These are phyloP conservation scores for Zygosaccharomyces bailii DNA, from an alignment of 805 yeast species.

Conservation along the genomic window DNA sequence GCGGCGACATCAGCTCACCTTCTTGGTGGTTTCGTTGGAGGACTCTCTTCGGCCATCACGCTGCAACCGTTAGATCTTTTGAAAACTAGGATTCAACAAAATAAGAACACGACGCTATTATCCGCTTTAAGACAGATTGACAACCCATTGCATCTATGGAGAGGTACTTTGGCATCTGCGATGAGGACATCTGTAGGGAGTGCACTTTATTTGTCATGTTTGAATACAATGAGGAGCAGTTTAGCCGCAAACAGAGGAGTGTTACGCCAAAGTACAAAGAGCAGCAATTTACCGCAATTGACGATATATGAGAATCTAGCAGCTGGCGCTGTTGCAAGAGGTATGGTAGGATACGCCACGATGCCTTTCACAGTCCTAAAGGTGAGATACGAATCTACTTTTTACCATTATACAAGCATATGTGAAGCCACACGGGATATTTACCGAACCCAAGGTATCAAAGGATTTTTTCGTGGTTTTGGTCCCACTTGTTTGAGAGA, in stretches of 20 bases:
- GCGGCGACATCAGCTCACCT: constrained; percentile 46
- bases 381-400: constrained; percentile 80
- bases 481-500: constrained; percentile 85
- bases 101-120: constrained; percentile 31
- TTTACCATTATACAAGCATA: constrained; percentile 67
- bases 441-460: constrained; percentile 47
- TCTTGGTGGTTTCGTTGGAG: constrained; percentile 80
- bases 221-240: constrained; percentile 57
- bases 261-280: constrained; percentile 13
- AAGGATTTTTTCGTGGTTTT: constrained; percentile 82
- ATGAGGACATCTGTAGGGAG: constrained; percentile 87
- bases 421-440: constrained; percentile 58
- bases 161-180: constrained; percentile 91
- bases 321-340: constrained; percentile 77
- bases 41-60: constrained; percentile 71
- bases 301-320: constrained; percentile 63
- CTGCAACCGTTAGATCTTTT: constrained; percentile 87
- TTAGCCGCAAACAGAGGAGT: constrained; percentile 38
- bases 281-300: constrained; percentile 64
- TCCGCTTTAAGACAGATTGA: constrained; percentile 41
- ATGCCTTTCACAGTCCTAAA: constrained; percentile 95
- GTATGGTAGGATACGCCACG: constrained; percentile 75
- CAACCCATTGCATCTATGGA: constrained; percentile 60
- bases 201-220: constrained; percentile 73
- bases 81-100: constrained; percentile 82